phyloP scores from a whole-genome alignment of 2,329 filamentous ascomycete genomes.

The Drechmeria coniospora region DNA sequence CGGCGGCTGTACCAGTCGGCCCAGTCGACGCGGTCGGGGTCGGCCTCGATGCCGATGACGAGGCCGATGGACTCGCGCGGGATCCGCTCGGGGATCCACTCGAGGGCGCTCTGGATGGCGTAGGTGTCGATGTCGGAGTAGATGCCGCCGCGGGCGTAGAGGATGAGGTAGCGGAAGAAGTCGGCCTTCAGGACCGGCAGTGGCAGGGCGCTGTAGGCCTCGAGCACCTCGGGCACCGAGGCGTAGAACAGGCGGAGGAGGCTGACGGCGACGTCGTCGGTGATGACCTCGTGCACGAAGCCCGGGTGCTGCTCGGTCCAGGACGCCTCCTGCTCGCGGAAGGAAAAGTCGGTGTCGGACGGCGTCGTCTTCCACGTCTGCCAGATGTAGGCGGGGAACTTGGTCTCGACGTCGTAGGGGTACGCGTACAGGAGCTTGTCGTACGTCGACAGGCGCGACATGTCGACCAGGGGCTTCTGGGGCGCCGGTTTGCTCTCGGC shows the following conservation, averaged over 20 bases:
- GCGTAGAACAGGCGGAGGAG: conserved; percentile 78
- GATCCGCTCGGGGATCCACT: conserved; percentile 74
- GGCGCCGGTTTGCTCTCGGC: conserved; percentile 14
- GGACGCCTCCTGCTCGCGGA: conserved; percentile 72
- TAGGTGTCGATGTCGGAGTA: conserved; percentile 90
- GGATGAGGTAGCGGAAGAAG: conserved; percentile 61
- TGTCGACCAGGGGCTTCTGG: conserved; percentile 53
- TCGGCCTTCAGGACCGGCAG: conserved; percentile 65
- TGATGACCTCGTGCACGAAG: conserved; percentile 93
- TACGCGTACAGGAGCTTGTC: conserved; percentile 86
- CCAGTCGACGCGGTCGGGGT: conserved; percentile 88
- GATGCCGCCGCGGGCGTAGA: conserved; percentile 44
- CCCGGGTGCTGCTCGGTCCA: conserved; percentile 80
- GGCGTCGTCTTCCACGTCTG: conserved; percentile 94
- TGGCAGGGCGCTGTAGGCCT: conserved; percentile 60
- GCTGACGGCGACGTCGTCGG: conserved; percentile 72
- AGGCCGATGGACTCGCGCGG: conserved; percentile 67
- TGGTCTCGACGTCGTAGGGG: conserved; percentile 74
- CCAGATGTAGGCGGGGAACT: conserved; percentile 97
- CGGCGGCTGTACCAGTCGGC: conserved; percentile 87
- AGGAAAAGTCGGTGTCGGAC: conserved; percentile 59
- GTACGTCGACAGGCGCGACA: conserved; percentile 54
- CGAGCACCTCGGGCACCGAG: conserved; percentile 60
- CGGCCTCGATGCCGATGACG: conserved; percentile 89
- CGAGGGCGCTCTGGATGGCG: conserved; percentile 65